Percentiles rank a stretch among this genome's conserved stretches.
phyloP scores from a whole-genome alignment of 2,329 filamentous ascomycete genomes.

The Neocucurbitaria cava region DNA sequence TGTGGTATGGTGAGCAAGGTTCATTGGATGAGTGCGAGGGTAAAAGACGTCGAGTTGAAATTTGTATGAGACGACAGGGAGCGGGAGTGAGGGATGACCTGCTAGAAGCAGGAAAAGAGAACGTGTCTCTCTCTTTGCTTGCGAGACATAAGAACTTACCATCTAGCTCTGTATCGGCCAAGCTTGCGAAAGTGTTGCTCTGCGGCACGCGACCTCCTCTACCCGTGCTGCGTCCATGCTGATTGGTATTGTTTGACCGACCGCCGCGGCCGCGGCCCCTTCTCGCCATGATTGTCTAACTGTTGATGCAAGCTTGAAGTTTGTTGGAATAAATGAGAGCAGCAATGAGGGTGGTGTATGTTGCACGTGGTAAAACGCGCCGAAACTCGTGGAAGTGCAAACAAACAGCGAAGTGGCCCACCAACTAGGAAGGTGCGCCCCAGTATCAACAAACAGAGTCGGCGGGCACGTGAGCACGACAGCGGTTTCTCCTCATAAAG shows the following conservation, averaged over 20 bases:
- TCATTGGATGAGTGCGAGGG: neutral
- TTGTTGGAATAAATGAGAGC: neutral
- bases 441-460: constrained; percentile 5
- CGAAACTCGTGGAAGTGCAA: neutral
- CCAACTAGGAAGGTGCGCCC: constrained; percentile 6
- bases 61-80: neutral
- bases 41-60: neutral
- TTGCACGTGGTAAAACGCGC: neutral
- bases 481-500: neutral
- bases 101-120: neutral
- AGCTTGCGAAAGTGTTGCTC: constrained; percentile 15
- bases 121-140: neutral
- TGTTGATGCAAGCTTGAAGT: neutral
- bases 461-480: neutral
- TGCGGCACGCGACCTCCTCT: neutral
- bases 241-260: constrained; percentile 4
- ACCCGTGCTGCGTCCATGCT: constrained; percentile 5
- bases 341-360: neutral
- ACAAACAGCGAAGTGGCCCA: neutral
- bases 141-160: constrained; percentile 13
- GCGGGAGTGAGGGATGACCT: neutral
- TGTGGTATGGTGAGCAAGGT: constrained; percentile 9
- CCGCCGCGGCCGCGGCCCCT: neutral
- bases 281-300: constrained; percentile 16
- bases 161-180: neutral